These are phyloP conservation scores for Cyberlindnera suaveolens DNA, from an alignment of 805 yeast species.

Conservation along the genomic window DNA sequence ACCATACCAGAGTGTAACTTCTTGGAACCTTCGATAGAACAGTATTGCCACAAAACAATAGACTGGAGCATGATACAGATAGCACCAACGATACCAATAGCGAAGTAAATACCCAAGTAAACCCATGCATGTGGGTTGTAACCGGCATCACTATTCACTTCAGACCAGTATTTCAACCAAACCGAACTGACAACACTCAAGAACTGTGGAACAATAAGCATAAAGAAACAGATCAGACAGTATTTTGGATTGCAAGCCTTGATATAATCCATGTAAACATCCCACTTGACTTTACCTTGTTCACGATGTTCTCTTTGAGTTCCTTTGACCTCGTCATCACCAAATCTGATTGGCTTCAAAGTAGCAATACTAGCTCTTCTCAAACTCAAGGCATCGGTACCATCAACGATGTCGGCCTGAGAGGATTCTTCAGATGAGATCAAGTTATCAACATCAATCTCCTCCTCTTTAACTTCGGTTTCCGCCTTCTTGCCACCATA, in stretches of 20 bases:
- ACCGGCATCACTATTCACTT: slow-evolving; percentile 65
- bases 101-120: slow-evolving; percentile 71
- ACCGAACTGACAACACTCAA: slow-evolving; percentile 66
- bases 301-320: slow-evolving; percentile 68
- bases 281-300: slow-evolving; percentile 91
- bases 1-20: slow-evolving; percentile 75
- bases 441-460: slow-evolving; percentile 12
- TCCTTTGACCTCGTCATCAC: slow-evolving; percentile 21
- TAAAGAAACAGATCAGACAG: slow-evolving; percentile 50
- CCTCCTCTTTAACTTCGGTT: slow-evolving; percentile 12
- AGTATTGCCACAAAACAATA: slow-evolving; percentile 67
- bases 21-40: slow-evolving; percentile 79
- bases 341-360: slow-evolving; percentile 32
- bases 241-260: slow-evolving; percentile 73
- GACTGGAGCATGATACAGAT: slow-evolving; percentile 57
- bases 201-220: slow-evolving; percentile 53
- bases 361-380: slow-evolving; percentile 62
- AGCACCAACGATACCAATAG: slow-evolving; percentile 67
- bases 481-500: slow-evolving; percentile 46
- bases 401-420: slow-evolving; percentile 24
- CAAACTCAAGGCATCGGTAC: slow-evolving; percentile 34
- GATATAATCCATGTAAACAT: slow-evolving; percentile 76
- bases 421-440: slow-evolving; percentile 22
- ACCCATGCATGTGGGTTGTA: slow-evolving; percentile 64
- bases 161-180: slow-evolving; percentile 98